A percentile compares a stretch with the other conserved stretches of the same genome.
Conservation (phyloP, 768 basidiomycete genomes). For the Podaxis pistillaris region DNA sequence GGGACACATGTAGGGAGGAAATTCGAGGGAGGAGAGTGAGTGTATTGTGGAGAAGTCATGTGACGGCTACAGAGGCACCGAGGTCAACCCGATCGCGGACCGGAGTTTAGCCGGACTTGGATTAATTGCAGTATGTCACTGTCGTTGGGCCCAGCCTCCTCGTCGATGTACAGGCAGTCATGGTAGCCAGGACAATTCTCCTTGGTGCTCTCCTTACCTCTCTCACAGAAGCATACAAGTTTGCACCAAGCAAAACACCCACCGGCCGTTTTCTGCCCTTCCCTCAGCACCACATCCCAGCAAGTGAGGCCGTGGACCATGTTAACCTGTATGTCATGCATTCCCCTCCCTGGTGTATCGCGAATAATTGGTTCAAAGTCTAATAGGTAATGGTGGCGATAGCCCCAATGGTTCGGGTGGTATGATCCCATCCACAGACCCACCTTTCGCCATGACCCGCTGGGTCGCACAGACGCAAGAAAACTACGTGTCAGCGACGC, state of each 20-base stretch:
- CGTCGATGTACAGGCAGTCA: slow-evolving; percentile 1
- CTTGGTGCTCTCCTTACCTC: not conserved
- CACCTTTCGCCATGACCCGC: slow-evolving; percentile 84
- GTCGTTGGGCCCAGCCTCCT: not conserved
- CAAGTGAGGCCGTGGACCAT: slow-evolving; percentile 26
- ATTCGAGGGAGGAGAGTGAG: not conserved
- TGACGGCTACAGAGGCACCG: not conserved
- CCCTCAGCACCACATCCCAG: slow-evolving; percentile 14
- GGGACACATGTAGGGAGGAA: not conserved
- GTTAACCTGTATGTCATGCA: slow-evolving; percentile 28
- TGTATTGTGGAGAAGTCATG: not conserved
- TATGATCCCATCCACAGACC: slow-evolving; percentile 74
- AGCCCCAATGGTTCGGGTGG: slow-evolving; percentile 71
- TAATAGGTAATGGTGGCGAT: slow-evolving; percentile 74
- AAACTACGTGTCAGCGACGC: slow-evolving; percentile 73
- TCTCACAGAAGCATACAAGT: slow-evolving; percentile 7
- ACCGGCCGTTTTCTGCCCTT: slow-evolving; percentile 13
- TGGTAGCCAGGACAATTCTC: slow-evolving; percentile 3
- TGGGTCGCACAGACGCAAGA: slow-evolving; percentile 81
- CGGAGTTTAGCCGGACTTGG: slow-evolving; percentile 5
- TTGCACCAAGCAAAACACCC: slow-evolving; percentile 1
- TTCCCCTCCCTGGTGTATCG: not conserved
- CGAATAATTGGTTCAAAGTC: slow-evolving; percentile 21
- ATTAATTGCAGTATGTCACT: not conserved
- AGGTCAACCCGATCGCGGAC: slow-evolving; percentile 1